Conservation (phyloP, 1,284 basidiomycete species). For the Cryptococcus sp. region DNA sequence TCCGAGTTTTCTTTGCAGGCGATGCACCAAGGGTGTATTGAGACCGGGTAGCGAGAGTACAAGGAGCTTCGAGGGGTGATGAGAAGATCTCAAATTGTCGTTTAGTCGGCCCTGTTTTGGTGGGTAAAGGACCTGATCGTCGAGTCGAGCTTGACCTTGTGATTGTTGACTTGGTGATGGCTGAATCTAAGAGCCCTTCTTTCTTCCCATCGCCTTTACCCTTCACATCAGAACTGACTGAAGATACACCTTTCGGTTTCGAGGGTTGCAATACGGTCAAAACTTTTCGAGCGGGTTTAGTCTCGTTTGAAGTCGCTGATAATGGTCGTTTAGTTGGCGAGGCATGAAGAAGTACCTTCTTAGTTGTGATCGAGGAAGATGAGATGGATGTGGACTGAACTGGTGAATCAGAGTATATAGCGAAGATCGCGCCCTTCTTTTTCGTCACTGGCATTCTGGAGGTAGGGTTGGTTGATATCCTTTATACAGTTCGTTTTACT, state of each 20-base stretch:
- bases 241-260: neutral
- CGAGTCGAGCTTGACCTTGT: neutral
- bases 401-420: conserved; percentile 46
- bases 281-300: neutral
- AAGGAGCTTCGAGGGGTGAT: neutral
- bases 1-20: neutral
- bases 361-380: neutral
- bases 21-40: neutral
- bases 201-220: neutral
- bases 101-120: conserved; percentile 6
- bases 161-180: neutral
- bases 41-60: neutral
- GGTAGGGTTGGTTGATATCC: neutral
- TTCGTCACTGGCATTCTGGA: conserved; percentile 43
- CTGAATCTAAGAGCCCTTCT: neutral
- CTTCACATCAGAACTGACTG: neutral
- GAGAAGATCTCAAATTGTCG: conserved; percentile 14
- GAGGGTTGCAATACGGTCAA: neutral
- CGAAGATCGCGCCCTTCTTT: conserved; percentile 47
- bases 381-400: conserved; percentile 1
- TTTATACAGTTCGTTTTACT: too few relatives aligned
- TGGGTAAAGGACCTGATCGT: neutral
- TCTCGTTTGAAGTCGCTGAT: neutral
- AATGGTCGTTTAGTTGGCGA: neutral
- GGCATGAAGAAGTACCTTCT: neutral